Evolutionary conservation across 163 green algal species (phyloP), one percentile per base, ranked within the genome.

Genomic region (Picocystis sp.): DNA sequence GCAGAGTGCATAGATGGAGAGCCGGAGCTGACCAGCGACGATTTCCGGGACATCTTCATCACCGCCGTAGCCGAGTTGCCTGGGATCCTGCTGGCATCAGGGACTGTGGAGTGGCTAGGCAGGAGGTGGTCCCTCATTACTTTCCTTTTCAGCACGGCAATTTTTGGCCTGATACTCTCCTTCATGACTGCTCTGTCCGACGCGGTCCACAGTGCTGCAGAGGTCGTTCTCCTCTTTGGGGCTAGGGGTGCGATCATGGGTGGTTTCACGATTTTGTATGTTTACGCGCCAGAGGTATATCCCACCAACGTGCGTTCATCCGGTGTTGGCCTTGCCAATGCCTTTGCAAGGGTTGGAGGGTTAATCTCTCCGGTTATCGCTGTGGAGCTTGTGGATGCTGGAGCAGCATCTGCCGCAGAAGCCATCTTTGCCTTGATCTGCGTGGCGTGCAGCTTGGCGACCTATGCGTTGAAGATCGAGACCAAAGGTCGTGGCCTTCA

Each of bases 261-360:
- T 0, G 55, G 71, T 6, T 88, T 77, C 51, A 72, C 67, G 10
- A 63, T 74, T 0, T 55, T 92, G 0, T 89, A 78, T 61, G 61
- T 83, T 6, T 86, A 82, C 61, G 75, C 81, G 2, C 77, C 81
- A 19, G 81, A 92, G 66, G 56, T 83, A 19, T 89, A 82, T 61
- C 74, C 81, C 1, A 90, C 81, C 13, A 42, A 42, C 10, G 63
- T 86, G 17, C 62, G 81, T 2, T 55, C 66, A 1, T 69, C 81
- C 14, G 81, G 71, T 0, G 52, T 88, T 49, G 81, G 81, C 2
- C 23, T 84, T 2, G 69, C 56, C 61, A 89, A 78, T 53, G 59
- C 68, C 11, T 75, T 72, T 44, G 64, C 56, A 14, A 52, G 81
- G 0, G 17, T 90, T n/a, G 81, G 76, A 11, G 81, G 79, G 29